Evolutionary conservation across 768 basidiomycete species (phyloP), one percentile per base, ranked within the genome.

Genomic region (Nidula microcarpa): DNA sequence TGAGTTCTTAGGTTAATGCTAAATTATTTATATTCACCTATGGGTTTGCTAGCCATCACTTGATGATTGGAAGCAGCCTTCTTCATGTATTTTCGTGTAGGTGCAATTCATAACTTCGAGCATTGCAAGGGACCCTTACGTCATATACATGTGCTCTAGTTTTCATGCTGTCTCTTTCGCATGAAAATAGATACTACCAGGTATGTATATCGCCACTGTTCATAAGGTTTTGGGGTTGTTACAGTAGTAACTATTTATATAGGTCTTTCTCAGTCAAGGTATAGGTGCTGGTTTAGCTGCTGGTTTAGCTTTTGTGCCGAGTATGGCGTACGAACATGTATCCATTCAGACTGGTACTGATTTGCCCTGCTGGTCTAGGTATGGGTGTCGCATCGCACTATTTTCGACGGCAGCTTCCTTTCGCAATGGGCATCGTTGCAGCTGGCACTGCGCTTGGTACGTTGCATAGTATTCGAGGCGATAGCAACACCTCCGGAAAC

Each of bases 371-470:
- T 36, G 10, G 9, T 10, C 9, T 51, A 59, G 68, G 68, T 16
- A 61, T 78, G 54, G 67, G 71, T 8, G 65, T 79, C 32, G 55
- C 78, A 16, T 68, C 72, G 6, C 79, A 80, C 47, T 71, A 74
- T 55, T 82, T 81, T 64, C 59, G 68, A 30, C 58, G 56, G 14
- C 66, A 68, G 7, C 71, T 74, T n/a, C 68, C 72, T 16, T 58
- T 77, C 35, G 79, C 75, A 0, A 76, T 78, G 62, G 73, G 78
- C 11, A 62, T 82, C 45, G 74, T 73, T 34, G 71, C 75, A 1
- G 70, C 75, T 3, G 81, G 80, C 4, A 66, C 60, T 6, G 56
- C 59, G 16, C 47, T 62, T 14, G 61, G 57, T 55, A 33, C 50
- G n/a, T 34, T 55, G 11, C 13, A 14, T 4, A 11, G 10, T 23